A percentile compares a stretch with the other conserved stretches of the same genome.
Conservation (phyloP, 2,329 filamentous ascomycete genomes). For the Beauveria brongniartii region DNA sequence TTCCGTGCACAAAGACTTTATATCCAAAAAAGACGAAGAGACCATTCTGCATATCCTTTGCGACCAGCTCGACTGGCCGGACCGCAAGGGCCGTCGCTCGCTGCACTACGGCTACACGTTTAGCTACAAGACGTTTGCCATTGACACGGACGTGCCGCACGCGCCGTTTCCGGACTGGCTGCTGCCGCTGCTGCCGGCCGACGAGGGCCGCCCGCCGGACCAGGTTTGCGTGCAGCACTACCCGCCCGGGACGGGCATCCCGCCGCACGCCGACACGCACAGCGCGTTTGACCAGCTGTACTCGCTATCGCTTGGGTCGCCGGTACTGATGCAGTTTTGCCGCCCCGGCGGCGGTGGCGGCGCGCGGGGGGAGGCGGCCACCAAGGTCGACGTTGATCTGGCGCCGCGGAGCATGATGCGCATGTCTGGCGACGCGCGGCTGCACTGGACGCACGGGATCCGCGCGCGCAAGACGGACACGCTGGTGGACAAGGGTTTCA, state of each 20-base stretch:
- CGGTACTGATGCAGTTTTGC: slow-evolving; percentile 37
- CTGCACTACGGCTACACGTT: slow-evolving; percentile 51
- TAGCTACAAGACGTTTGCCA: slow-evolving; percentile 49
- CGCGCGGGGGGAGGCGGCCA: no score
- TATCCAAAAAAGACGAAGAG: slow-evolving; percentile 31
- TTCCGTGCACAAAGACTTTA: slow-evolving; percentile 33
- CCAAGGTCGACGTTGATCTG: slow-evolving; percentile 36
- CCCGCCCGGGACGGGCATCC: slow-evolving; percentile 50
- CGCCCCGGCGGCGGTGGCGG: slow-evolving; percentile 12
- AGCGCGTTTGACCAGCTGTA: slow-evolving; percentile 37
- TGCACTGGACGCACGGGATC: slow-evolving; percentile 51
- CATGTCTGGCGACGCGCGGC: slow-evolving; percentile 39
- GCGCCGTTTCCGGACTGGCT: slow-evolving; percentile 45
- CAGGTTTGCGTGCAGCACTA: slow-evolving; percentile 55
- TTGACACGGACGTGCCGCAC: slow-evolving; percentile 41
- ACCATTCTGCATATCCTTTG: slow-evolving; percentile 34
- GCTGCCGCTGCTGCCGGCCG: slow-evolving; percentile 37
- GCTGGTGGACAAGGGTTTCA: slow-evolving; percentile 25
- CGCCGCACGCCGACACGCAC: slow-evolving; percentile 54
- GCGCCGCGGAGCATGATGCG: slow-evolving; percentile 41
- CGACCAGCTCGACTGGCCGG: slow-evolving; percentile 38
- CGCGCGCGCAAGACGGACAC: slow-evolving; percentile 44
- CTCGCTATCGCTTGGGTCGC: slow-evolving; percentile 33
- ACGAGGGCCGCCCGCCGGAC: slow-evolving; percentile 33
- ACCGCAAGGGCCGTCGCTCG: slow-evolving; percentile 36